Evolutionary conservation across 352 stramenopile genomes (phyloP).

Genomic region (Globisporangium paddicum): DNA sequence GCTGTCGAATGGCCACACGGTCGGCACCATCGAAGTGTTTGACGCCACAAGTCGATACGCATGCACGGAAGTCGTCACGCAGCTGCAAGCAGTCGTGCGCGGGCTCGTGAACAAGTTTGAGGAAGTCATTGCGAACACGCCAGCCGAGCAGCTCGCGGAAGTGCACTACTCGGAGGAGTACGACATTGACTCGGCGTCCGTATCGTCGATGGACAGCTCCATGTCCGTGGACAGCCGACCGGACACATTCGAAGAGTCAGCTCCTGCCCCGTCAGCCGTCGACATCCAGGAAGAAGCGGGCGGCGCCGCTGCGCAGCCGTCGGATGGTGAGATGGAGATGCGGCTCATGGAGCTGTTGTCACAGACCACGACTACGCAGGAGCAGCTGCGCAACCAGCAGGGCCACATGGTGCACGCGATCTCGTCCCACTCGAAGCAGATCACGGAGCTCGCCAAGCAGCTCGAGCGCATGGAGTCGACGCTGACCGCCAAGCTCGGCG

Average conservation of each 20-base stretch:
- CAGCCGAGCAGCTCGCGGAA: conserved; percentile 7
- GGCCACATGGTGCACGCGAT: conserved; percentile 79
- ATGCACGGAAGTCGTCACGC: conserved; percentile 44
- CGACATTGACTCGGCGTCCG: conserved; percentile 10
- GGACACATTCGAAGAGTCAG: background rate
- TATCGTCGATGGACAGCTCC: conserved; percentile 18
- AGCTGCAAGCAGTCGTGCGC: conserved; percentile 54
- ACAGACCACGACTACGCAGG: conserved; percentile 76
- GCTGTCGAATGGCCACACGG: conserved; percentile 41
- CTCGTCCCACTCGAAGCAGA: conserved; percentile 71
- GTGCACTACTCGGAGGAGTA: conserved; percentile 7
- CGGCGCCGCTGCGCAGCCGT: conserved; percentile 5
- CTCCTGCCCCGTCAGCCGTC: background rate
- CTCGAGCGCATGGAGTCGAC: conserved; percentile 75
- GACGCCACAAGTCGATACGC: conserved; percentile 30
- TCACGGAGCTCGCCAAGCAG: conserved; percentile 72
- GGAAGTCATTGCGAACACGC: conserved; percentile 28
- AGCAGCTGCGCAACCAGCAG: conserved; percentile 78
- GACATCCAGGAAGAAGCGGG: conserved; percentile 8
- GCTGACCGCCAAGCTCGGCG: conserved; percentile 50
- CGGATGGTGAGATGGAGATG: conserved; percentile 69
- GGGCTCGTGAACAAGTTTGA: conserved; percentile 50
- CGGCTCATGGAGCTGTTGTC: conserved; percentile 69
- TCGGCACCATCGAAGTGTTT: conserved; percentile 59
- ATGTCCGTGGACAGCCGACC: conserved; percentile 14